Percentiles rank a stretch among this genome's conserved stretches.
phyloP scores from a whole-genome alignment of 1,139 yeast species.

The Zygotorulaspora mrakii region DNA sequence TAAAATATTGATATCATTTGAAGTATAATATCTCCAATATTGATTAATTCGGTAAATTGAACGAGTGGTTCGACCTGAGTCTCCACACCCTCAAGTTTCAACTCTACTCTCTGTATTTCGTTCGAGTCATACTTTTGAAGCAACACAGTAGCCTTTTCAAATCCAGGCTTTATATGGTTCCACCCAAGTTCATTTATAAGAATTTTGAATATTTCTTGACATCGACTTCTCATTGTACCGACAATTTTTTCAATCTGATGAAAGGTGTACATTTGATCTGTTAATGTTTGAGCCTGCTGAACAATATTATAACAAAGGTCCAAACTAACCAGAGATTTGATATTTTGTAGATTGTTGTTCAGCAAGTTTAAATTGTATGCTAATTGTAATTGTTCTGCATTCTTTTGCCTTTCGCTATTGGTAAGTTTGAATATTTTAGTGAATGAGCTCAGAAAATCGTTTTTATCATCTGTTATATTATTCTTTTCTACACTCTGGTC shows the following conservation, averaged over 20 bases:
- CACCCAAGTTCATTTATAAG: constrained; percentile 63
- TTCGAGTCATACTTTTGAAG: constrained; percentile 69
- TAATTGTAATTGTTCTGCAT: constrained; percentile 45
- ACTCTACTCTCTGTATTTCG: constrained; percentile 38
- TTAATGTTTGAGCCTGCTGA: constrained; percentile 43
- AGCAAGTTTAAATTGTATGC: constrained; percentile 53
- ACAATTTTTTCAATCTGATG: constrained; percentile 24
- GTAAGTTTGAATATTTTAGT: constrained; percentile 53
- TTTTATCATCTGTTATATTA: constrained; percentile 36
- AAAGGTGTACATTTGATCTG: constrained; percentile 39
- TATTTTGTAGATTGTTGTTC: constrained; percentile 42
- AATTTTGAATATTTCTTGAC: constrained; percentile 55
- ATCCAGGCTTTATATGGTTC: constrained; percentile 75
- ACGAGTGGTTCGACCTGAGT: constrained; percentile 73
- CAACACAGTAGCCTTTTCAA: constrained; percentile 70
- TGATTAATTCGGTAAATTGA: constrained; percentile 83
- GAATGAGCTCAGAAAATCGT: constrained; percentile 50
- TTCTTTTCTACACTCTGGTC: constrained; percentile 23
- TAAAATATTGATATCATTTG: constrained; percentile 92
- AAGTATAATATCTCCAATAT: constrained; percentile 85
- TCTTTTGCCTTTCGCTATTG: constrained; percentile 41
- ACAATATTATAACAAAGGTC: constrained; percentile 45
- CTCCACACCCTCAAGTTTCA: constrained; percentile 29
- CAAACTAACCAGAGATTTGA: constrained; percentile 44
- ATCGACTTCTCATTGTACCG: constrained; percentile 42